phyloP scores from a whole-genome alignment of 495 filamentous ascomycete species.

The Penicillium riverlandense region DNA sequence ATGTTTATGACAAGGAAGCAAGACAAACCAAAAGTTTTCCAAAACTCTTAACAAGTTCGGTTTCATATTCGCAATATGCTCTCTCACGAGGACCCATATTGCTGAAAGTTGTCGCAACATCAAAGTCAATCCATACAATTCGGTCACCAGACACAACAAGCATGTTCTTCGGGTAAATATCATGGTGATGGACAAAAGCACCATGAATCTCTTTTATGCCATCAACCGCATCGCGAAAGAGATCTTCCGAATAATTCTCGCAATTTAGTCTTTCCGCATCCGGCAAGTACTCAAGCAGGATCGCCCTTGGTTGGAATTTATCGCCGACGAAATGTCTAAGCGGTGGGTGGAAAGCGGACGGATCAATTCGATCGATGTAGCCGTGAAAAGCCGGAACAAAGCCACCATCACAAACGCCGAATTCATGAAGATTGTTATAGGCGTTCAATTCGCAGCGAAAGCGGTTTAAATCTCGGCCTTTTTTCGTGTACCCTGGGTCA shows the following conservation, averaged over 20 bases:
- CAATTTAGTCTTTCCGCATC: slow-evolving; percentile 8
- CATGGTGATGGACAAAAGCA: slow-evolving; percentile 2
- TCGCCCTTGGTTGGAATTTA: slow-evolving; percentile 5
- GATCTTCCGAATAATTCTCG: slow-evolving; percentile 9
- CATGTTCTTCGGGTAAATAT: slow-evolving; percentile 7
- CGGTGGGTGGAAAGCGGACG: slow-evolving; percentile 1
- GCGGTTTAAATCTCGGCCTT: slow-evolving; percentile 6
- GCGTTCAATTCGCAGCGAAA: slow-evolving; percentile 7
- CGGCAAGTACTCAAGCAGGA: slow-evolving; percentile 10
- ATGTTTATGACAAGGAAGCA: slow-evolving; percentile 2
- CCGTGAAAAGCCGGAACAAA: slow-evolving; percentile 6
- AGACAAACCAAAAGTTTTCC: slow-evolving; percentile 6
- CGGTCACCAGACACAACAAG: slow-evolving; percentile 1
- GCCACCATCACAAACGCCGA: slow-evolving; percentile 3
- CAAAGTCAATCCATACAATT: slow-evolving; percentile 7
- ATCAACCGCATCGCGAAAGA: background rate
- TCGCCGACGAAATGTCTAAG: slow-evolving; percentile 5
- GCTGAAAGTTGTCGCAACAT: slow-evolving; percentile 4
- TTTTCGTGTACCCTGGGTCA: slow-evolving; percentile 1
- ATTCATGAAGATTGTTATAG: slow-evolving; percentile 4
- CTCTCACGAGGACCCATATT: background rate
- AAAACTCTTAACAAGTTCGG: slow-evolving; percentile 7
- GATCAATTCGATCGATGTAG: slow-evolving; percentile 8
- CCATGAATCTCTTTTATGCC: slow-evolving; percentile 3
- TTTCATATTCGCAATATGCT: slow-evolving; percentile 8